These are phyloP conservation scores for Amphichorda felina DNA, from an alignment of 2,329 filamentous ascomycete species.

Conservation along the genomic window DNA sequence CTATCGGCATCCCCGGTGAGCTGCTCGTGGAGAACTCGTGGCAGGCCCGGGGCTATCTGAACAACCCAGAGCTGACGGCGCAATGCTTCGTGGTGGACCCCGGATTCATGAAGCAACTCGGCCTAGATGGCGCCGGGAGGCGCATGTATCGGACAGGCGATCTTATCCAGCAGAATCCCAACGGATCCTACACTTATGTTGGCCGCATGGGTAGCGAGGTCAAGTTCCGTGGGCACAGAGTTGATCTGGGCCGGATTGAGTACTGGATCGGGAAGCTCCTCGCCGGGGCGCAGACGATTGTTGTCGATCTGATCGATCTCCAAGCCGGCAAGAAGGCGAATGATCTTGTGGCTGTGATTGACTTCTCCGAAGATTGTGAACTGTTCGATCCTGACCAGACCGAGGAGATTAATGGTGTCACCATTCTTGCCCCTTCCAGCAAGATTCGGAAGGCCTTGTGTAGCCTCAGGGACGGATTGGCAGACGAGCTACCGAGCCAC, in stretches of 20 bases:
- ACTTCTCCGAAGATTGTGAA: conserved; percentile 3
- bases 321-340: conserved; percentile 2
- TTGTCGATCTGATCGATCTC: conserved; percentile 3
- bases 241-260: conserved; percentile 26
- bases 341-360: conserved; percentile 3
- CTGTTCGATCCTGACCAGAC: conserved; percentile 1
- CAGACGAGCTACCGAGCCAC: conserved; percentile 17
- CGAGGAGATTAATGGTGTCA: conserved; percentile 2
- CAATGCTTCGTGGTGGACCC: not conserved
- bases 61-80: conserved; percentile 3
- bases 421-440: conserved; percentile 2
- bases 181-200: conserved; percentile 10
- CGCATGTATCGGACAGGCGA: conserved; percentile 5
- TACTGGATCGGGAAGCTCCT: conserved; percentile 4
- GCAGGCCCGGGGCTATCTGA: conserved; percentile 10
- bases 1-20: conserved; percentile 12
- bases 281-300: not conserved
- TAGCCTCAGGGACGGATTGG: conserved; percentile 1
- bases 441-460: not conserved
- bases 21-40: conserved; percentile 10
- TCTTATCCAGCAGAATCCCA: not conserved
- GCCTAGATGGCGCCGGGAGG: conserved; percentile 6
- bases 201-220: conserved; percentile 45
- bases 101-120: conserved; percentile 28
- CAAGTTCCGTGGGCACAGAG: conserved; percentile 43